Base-by-base conservation (phyloP, 108 stramenopile species). In the Cylindrotheca fusiformis region DNA sequence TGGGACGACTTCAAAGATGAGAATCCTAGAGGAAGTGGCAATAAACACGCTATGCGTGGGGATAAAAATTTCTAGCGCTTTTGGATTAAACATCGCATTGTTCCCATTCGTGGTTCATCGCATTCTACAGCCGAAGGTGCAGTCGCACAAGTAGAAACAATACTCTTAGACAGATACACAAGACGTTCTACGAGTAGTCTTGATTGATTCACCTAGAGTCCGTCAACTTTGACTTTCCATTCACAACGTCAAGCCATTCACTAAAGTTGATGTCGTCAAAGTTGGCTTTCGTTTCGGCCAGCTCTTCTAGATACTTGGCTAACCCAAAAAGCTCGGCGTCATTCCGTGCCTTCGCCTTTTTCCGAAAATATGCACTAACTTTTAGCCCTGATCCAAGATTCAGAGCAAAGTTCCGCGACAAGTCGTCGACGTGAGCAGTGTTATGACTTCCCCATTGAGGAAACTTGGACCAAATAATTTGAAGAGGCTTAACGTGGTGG, bases 1-100 rank as follows among this genome's bases (percentile, higher is more conserved):
- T 98, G 97, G 97, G 97, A 98, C 75, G 91, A 96, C 65, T 98
- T 86, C 81, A 96, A 94, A 72, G 97, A 95, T 32, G 83, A 89
- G 44, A 95, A 98, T 67, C 96, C 96, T 3, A 82, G 90, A 71
- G 97, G 97, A 32, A 82, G 93, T 66, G 97, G 97, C 8, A 97
- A 97, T 70, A 98, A 97, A 67, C 84, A 76, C 72, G 84, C 79
- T 24, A 90, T 92, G 71, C 67, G 85, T 47, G 94, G 94, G 46
- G 94, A 95, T 87, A 82, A 91, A 18, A 95, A 95, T 71, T 95
- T 95, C 75, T 95, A 72, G 55, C 19, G 5, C 4, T 26, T 21
- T 27, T 36, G 21, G n/a, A n/a, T 51, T 5, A 51, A 51, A 51
- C 50, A 51, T 5, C n/a, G n/a, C 4, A 6, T 56, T 56, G 10